Conservation (phyloP, 495 filamentous ascomycete genomes). For the Trichocladium antarcticum region DNA sequence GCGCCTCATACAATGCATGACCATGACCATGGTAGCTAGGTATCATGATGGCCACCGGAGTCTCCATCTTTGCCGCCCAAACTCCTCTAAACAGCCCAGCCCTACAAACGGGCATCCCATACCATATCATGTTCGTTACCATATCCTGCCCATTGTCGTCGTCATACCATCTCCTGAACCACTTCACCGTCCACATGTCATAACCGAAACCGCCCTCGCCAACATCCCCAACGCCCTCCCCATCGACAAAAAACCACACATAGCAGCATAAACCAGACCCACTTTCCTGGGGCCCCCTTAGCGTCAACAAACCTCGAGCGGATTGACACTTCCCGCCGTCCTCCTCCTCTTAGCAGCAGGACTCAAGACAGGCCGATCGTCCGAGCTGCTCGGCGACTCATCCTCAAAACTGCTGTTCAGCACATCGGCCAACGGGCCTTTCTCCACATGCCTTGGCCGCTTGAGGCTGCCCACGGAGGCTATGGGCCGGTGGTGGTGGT, state of each 20-base stretch:
- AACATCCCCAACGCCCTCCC: neutral
- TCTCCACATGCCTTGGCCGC: conserved; percentile 17
- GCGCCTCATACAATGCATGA: neutral
- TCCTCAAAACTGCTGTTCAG: conserved; percentile 30
- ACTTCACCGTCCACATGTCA: neutral
- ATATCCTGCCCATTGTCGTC: neutral
- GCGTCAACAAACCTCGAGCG: conserved; percentile 23
- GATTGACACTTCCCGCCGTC: conserved; percentile 14
- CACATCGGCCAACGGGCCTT: conserved; percentile 17
- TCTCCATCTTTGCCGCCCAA: neutral
- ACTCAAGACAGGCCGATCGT: conserved; percentile 21
- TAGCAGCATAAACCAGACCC: too few relatives aligned
- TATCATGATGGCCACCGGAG: neutral
- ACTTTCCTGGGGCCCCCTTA: too few relatives aligned
- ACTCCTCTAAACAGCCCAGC: conserved; percentile 4
- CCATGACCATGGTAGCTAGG: neutral
- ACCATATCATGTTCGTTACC: neutral
- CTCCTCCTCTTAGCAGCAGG: conserved; percentile 27
- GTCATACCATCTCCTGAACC: neutral
- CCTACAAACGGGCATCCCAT: neutral
- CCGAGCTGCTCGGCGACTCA: conserved; percentile 17
- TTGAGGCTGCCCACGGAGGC: conserved; percentile 10
- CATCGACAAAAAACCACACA: too few relatives aligned
- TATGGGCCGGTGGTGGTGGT: neutral
- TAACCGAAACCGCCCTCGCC: neutral